Evolutionary conservation across 345 rosid species (phyloP).

Genomic region (Streptanthus diversifolius): DNA sequence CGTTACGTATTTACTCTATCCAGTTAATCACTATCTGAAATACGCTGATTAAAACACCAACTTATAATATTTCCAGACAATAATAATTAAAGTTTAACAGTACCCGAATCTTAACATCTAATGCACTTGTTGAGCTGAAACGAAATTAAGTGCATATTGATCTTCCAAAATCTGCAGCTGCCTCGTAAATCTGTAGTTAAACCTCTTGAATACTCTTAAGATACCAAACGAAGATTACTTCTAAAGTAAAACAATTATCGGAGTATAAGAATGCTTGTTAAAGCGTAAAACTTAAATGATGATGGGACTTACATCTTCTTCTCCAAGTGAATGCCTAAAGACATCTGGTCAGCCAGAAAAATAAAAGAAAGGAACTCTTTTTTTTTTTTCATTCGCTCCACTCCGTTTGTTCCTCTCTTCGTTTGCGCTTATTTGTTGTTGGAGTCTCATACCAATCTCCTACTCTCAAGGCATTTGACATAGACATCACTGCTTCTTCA

Average conservation of each 20-base stretch:
- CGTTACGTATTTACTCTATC: background rate
- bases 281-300: background rate
- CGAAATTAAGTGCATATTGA: background rate
- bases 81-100: background rate
- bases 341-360: background rate
- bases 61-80: background rate
- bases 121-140: slow-evolving; percentile 2
- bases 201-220: background rate
- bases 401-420: slow-evolving; percentile 34
- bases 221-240: background rate
- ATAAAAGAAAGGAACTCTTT: background rate
- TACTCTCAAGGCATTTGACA: slow-evolving; percentile 38
- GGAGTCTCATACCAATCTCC: slow-evolving; percentile 38
- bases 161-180: slow-evolving; percentile 3
- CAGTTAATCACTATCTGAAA: background rate
- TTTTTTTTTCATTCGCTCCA: slow-evolving; percentile 29
- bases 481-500: slow-evolving; percentile 35
- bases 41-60: slow-evolving; percentile 4
- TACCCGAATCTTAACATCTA: background rate
- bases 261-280: background rate
- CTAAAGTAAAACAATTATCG: slow-evolving; percentile 1
- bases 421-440: slow-evolving; percentile 29
- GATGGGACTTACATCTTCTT: slow-evolving; percentile 18
- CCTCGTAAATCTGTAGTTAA: background rate
- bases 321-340: background rate